A percentile compares a stretch with the other conserved stretches of the same genome.
These are phyloP conservation scores for Murraya koenigii DNA, from an alignment of 345 rosid genomes.

Conservation along the genomic window DNA sequence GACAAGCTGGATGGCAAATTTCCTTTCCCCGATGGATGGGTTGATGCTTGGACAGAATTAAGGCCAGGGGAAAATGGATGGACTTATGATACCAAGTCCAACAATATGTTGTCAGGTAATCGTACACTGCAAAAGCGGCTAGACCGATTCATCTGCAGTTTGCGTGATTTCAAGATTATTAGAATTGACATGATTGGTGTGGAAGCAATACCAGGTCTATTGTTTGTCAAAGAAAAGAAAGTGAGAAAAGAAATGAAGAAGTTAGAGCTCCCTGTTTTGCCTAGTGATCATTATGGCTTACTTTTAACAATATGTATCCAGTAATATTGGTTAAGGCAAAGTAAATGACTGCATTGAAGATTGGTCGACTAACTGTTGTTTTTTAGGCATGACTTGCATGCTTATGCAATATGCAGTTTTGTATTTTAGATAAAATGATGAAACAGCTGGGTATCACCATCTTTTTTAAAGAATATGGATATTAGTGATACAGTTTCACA, in stretches of 20 bases:
- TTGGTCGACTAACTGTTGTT: background rate
- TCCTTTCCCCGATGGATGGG: slow-evolving; percentile 72
- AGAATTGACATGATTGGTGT: slow-evolving; percentile 79
- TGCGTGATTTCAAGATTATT: slow-evolving; percentile 59
- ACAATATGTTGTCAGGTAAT: slow-evolving; percentile 82
- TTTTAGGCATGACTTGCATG: background rate
- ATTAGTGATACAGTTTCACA: background rate
- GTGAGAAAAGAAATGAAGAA: slow-evolving; percentile 51
- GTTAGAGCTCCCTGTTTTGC: slow-evolving; percentile 86
- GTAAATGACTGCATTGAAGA: background rate
- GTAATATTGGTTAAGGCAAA: slow-evolving; percentile 11
- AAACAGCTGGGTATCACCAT: background rate
- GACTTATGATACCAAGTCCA: slow-evolving; percentile 90
- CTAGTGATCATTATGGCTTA: slow-evolving; percentile 94
- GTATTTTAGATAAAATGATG: slow-evolving; percentile 12
- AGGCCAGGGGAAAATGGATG: slow-evolving; percentile 72
- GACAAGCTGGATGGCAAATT: slow-evolving; percentile 79
- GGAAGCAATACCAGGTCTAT: slow-evolving; percentile 74
- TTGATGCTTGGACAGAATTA: slow-evolving; percentile 74
- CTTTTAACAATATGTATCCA: slow-evolving; percentile 56
- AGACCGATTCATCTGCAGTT: slow-evolving; percentile 68
- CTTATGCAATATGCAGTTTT: slow-evolving; percentile 21
- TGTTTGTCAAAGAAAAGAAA: slow-evolving; percentile 76
- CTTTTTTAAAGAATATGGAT: slow-evolving; percentile 4
- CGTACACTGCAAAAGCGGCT: slow-evolving; percentile 67